Base-by-base conservation (phyloP, 352 stramenopile genomes). In the Globisporangium mamillatum region DNA sequence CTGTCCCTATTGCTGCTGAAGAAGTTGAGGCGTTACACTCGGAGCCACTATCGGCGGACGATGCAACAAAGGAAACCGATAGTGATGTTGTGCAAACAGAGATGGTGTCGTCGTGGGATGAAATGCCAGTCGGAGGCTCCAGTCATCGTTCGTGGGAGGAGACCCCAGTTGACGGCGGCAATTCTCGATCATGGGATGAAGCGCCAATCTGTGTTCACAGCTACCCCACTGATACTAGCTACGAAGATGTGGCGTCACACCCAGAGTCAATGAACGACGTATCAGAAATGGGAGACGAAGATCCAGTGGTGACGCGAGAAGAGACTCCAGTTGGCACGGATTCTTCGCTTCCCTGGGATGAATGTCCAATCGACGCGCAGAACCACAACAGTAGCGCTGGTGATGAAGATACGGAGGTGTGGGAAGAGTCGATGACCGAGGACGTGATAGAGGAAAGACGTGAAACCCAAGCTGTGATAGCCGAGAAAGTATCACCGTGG, bases 101-200 rank as follows among this genome's bases (percentile, higher is more conserved):
- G 9, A n/a, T 27, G 6, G 16, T 29, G 22, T 32, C 22, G 1
- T 57, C 63, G 16, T 64, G 59, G 59, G 59, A 64, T 29, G 59
- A 64, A 36, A 64, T 32, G 16, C 34, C 63, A 63, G 22, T 68
- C 22, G 54, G 54, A 20, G 63, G 52, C 8, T 46, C 50, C 7
- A 12, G 22, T 16, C 22, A 52, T 63, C 57, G 22, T 20, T 52
- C 36, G 36, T 53, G 58, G 58, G 58, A 63, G 1, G 58, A 63
- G 29, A 48, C 34, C 10, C 48, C 61, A 27, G 24, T 58, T 16
- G 61, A 29, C 8, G 7, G 29, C 20, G 16, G 34, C 50, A 61
- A 29, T 12, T 0, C 25, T 22, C 24, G 10, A 8, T 41, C 56
- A 24, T 70, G 64, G 64, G 44, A 70, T 24, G 64, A 70, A 29